phyloP scores from a whole-genome alignment of 2,329 filamentous ascomycete genomes.

The Fusarium decemcellulare region DNA sequence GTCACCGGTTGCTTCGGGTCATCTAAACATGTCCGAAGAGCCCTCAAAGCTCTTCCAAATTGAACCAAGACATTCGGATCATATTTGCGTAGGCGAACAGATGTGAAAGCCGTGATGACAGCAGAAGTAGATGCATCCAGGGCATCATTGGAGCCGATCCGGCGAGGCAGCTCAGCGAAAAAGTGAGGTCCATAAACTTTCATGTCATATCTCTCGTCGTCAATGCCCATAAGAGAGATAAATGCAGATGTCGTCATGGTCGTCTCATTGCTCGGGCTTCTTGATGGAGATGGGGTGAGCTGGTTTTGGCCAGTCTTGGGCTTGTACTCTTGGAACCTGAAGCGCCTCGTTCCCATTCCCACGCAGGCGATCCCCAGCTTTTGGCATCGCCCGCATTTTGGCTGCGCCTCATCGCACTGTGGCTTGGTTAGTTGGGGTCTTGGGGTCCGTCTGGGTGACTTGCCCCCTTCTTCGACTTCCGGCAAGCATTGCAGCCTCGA shows the following conservation, averaged over 20 bases:
- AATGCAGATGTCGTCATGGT: slow-evolving; percentile 2
- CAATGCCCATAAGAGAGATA: slow-evolving; percentile 18
- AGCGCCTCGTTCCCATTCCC: slow-evolving; percentile 9
- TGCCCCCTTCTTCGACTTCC: slow-evolving; percentile 30
- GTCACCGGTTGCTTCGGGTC: slow-evolving; percentile 3
- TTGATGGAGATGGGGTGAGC: background rate
- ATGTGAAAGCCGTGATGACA: slow-evolving; percentile 16
- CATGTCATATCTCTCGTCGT: slow-evolving; percentile 21
- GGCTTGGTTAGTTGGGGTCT: background rate
- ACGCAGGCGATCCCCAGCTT: background rate
- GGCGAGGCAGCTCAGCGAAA: slow-evolving; percentile 15
- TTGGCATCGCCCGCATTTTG: slow-evolving; percentile 21
- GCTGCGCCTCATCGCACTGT: slow-evolving; percentile 27
- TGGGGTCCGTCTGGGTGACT: fast-evolving
- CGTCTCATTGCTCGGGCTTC: slow-evolving; percentile 1
- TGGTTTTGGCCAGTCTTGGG: background rate
- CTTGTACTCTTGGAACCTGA: slow-evolving; percentile 26
- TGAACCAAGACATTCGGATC: background rate
- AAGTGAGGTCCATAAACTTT: slow-evolving; percentile 13
- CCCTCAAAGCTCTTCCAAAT: slow-evolving; percentile 20
- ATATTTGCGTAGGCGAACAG: slow-evolving; percentile 6
- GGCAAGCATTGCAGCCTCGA: slow-evolving; percentile 18
- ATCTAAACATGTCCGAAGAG: slow-evolving; percentile 10
- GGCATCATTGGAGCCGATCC: slow-evolving; percentile 13
- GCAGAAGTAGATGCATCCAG: slow-evolving; percentile 17